These are phyloP conservation scores for Pleodorina starrii DNA, from an alignment of 139 green algal genomes.

Conservation along the genomic window DNA sequence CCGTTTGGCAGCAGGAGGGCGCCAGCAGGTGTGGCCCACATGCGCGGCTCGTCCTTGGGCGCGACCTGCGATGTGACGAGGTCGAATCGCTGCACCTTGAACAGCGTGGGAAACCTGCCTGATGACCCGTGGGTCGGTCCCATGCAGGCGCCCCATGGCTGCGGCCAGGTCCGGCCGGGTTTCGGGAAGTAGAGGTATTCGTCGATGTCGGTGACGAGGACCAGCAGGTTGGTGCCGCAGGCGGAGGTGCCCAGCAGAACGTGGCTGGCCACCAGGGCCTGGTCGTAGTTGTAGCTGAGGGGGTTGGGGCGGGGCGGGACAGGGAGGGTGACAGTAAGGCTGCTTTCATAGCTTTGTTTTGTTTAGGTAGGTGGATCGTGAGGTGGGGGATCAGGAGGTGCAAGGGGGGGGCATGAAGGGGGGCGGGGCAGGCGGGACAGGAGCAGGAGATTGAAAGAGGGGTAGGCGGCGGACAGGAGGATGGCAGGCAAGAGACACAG, in stretches of 20 bases:
- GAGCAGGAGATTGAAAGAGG: background rate
- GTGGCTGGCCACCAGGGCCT: slow-evolving; percentile 32
- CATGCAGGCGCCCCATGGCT: background rate
- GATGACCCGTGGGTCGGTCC: background rate
- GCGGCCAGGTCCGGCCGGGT: background rate
- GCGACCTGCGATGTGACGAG: background rate
- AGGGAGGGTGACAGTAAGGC: background rate
- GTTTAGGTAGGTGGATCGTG: background rate
- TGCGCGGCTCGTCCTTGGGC: background rate
- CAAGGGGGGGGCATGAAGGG: background rate
- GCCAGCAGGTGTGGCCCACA: background rate
- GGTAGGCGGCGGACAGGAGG: too few species aligned
- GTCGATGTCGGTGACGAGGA: slow-evolving; percentile 16
- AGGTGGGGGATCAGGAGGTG: background rate
- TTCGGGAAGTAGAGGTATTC: slow-evolving; percentile 27
- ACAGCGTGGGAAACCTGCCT: background rate
- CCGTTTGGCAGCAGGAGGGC: too few species aligned
- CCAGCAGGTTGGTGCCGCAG: slow-evolving; percentile 28
- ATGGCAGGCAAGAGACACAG: too few species aligned
- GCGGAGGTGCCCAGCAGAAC: slow-evolving; percentile 12
- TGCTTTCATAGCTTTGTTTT: too few species aligned
- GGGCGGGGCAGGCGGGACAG: background rate
- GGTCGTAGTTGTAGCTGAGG: slow-evolving; percentile 48
- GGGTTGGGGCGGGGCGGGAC: background rate
- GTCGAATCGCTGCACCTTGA: background rate